Evolutionary conservation across 148 eudicot species (phyloP), one percentile per base, ranked within the genome.

Genomic region (Cornus florida): DNA sequence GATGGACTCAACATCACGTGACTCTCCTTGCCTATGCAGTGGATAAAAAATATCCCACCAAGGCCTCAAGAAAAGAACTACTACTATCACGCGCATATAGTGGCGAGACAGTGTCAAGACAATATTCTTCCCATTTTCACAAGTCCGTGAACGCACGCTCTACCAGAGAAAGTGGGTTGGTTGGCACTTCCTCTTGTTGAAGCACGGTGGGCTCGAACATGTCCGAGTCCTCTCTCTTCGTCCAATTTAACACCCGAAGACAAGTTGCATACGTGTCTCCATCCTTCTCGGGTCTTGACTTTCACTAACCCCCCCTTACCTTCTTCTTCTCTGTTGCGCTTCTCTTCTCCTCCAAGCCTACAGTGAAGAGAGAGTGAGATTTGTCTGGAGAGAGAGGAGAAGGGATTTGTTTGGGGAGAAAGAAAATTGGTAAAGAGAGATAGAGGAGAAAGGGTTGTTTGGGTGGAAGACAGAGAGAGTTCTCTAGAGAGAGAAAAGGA

Each of bases 221-320:
- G 73, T 70, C 50, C 8, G 24, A 71, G 9, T 10, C 31, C 31
- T 12, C 57, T 71, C 46, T 33, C 13, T 20, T 56, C 60, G 13
- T 56, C 62, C 62, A 57, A 57, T 19, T 57, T 19, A 10, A 19
- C 19, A 57, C 53, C 16, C 41, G 23, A 64, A 32, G 67, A 32
- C 28, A 19, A 0, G 66, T 62, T 57, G 33, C 69, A 31, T 5
- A 56, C 56, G 79, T 32, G 79, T 69, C 73, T 31, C 32, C 73
- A 31, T 59, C 69, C 60, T 70, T 71, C 70, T 39, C 41, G 28
- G n/a, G 64, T 69, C 56, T 76, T 76, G 78, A 76, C 78, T 43
- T 35, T 19, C 66, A 62, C 66, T 62, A 17, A 19, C 23, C 14
- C 66, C 66, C 5, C 64, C 64, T 57, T 57, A 20, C 20, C 64